A percentile compares a stretch with the other conserved stretches of the same genome.
Evolutionary conservation across 2,329 filamentous ascomycete genomes (phyloP).

Genomic region (Arachnomyces sp.): DNA sequence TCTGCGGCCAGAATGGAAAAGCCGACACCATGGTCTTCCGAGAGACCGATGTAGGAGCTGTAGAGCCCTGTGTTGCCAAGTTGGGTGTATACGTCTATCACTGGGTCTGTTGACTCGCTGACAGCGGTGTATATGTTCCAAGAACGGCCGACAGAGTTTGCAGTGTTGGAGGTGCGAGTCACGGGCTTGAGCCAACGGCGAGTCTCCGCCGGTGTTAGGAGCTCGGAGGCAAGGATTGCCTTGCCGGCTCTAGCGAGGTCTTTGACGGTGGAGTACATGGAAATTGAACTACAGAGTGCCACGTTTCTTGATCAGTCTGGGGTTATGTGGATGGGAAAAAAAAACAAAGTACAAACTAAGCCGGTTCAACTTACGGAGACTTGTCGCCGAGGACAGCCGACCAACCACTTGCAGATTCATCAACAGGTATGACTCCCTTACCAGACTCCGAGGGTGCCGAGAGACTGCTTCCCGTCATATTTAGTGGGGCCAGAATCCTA

Average conservation of each 20-base stretch:
- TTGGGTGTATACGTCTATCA: conserved; percentile 32
- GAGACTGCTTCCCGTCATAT: conserved; percentile 26
- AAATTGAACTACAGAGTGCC: not conserved
- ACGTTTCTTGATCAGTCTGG: not conserved
- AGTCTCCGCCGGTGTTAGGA: conserved; percentile 27
- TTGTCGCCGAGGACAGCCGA: conserved; percentile 24
- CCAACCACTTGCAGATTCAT: conserved; percentile 23
- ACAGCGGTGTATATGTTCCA: conserved; percentile 32
- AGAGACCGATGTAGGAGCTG: conserved; percentile 24
- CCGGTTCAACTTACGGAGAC: conserved; percentile 18
- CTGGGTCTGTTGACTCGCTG: conserved; percentile 16
- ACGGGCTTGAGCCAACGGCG: conserved; percentile 36
- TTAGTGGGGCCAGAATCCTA: conserved; percentile 24
- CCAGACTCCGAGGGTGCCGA: conserved; percentile 22
- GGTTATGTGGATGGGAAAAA: not conserved
- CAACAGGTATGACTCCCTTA: conserved; percentile 28
- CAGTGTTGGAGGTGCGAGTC: conserved; percentile 26
- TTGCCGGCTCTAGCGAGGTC: conserved; percentile 32
- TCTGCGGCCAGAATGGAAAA: conserved; percentile 27
- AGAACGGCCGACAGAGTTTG: conserved; percentile 27
- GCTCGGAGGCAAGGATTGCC: conserved; percentile 30
- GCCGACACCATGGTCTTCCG: conserved; percentile 29
- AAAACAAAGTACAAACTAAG: not conserved
- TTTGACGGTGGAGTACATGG: conserved; percentile 23
- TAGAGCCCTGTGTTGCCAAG: conserved; percentile 26